A percentile compares a stretch with the other conserved stretches of the same genome.
Conservation (phyloP, 129 eudicot species). For the Pseudognaphalium luteoalbum region DNA sequence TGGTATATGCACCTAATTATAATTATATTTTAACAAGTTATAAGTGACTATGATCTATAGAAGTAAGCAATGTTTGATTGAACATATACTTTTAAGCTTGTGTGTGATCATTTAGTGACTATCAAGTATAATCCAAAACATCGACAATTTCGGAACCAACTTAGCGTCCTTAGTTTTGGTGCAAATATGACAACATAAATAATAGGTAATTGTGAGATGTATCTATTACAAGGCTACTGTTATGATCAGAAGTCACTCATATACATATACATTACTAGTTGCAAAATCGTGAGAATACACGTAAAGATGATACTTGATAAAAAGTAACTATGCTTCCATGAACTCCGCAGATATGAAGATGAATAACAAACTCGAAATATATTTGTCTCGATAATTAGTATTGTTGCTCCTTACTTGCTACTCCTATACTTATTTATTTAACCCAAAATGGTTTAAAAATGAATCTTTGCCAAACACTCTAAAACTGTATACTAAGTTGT, state of each 20-base stretch:
- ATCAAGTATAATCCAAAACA: neutral
- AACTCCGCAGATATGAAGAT: neutral
- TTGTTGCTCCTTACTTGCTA: too few relatives aligned
- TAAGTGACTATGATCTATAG: neutral
- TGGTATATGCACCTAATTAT: slow-evolving; percentile 22
- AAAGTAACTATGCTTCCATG: neutral
- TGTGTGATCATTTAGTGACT: neutral
- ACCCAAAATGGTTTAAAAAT: neutral
- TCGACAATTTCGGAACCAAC: neutral
- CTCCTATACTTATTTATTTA: neutral
- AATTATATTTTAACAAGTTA: too few relatives aligned
- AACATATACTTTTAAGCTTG: neutral
- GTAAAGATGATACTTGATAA: neutral
- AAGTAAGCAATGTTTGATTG: neutral
- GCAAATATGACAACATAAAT: neutral
- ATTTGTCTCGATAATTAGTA: too few relatives aligned
- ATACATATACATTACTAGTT: too few relatives aligned
- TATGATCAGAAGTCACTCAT: too few relatives aligned
- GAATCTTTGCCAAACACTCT: neutral
- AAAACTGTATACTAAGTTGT: neutral
- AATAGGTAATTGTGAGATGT: neutral
- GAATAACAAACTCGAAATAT: neutral
- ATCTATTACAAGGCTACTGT: neutral
- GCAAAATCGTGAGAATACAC: neutral
- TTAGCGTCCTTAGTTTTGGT: neutral